Base-by-base conservation (phyloP, 495 filamentous ascomycete genomes). In the Oidiodendron maius region DNA sequence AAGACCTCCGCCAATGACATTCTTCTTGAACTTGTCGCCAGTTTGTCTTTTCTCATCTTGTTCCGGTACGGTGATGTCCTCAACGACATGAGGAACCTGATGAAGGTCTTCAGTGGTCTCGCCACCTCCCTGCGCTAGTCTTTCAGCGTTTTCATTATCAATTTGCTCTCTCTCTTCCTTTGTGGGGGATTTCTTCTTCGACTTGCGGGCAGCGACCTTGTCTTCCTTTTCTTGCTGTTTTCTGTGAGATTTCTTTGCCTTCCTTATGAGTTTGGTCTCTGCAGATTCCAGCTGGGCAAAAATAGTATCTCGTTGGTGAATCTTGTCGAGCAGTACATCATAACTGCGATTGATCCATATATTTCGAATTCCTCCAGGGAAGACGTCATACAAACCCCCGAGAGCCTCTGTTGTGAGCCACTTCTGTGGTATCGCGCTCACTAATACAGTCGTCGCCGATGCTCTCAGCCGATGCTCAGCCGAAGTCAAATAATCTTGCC, bases 261-360 rank as follows among this genome's bases (percentile, higher is more conserved):
- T 74, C 40, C 75, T 75, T 51, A 98, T 85, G 42, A 98, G 69
- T 35, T 86, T 79, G 0, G 89, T 97, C 66, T 95, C 85, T 4
- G 94, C 93, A 13, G 62, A 67, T 61, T 98, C 93, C 2, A 98
- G 74, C 41, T 73, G 69, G 48, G 72, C 61, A 16, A 89, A 88
- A n/a, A 94, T 63, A 16, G 74, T 64, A 49, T 89, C 79, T 17
- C 93, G 78, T 57, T 74, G 69, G 53, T 86, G 78, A 35, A 97
- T 86, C 61, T 98, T 98, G 47, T 90, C 85, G 43, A 86, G 75
- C 11, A 98, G 77, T 21, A 87, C 81, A 45, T 93, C 89, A 49
- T 85, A 91, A 59, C 97, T 87, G 18, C 93, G 82, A 44, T 96
- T 96, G 52, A 96, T 84, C 89, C 91, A 98, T 26, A 97, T 90